Base-by-base conservation (phyloP, 257 asterid genomes). In the Echites panduratus region DNA sequence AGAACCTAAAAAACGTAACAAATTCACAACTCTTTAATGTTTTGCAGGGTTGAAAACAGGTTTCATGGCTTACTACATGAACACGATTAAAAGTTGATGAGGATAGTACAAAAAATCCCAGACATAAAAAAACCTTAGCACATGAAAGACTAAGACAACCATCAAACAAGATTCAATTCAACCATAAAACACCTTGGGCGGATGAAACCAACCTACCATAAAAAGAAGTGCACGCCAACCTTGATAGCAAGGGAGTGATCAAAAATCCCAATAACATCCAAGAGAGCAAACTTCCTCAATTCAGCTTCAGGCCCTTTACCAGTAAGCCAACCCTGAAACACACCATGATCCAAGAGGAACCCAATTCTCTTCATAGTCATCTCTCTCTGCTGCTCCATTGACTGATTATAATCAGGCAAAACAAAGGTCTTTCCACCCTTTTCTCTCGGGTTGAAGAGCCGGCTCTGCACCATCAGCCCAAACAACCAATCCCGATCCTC, bases 341-440 rank as follows among this genome's bases (percentile, higher is more conserved):
- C 96, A 35, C 96, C 98, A 56, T 83, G 91, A 80, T 87, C 96
- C 82, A 80, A 74, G 77, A 95, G 82, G 69, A 82, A 95, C 82
- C 73, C 80, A 79, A 95, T 82, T 64, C 99, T 88, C 87, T 84
- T 85, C 99, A 92, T 92, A 7, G 99, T 95, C 81, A 95, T 84
- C 88, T 90, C 98, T 80, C 98, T 90, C 82, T 95, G 99, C 78
- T 90, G 97, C 82, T 92, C 98, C 95, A 92, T 95, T 24, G 99
- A 84, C 77, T 90, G 99, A 67, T 90, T 92, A 57, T 86, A 95
- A 82, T 95, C 98, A 22, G 99, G 96, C 59, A 76, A 85, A 19
- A 85, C 88, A 70, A 87, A 95, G 9, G 81, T 83, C 56, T 90
- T 95, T 13, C 96, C 98, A 7, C 99, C 98, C 75, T 86, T 85